Conservation (phyloP, 2,329 filamentous ascomycete genomes). For the Neurospora crassa region DNA sequence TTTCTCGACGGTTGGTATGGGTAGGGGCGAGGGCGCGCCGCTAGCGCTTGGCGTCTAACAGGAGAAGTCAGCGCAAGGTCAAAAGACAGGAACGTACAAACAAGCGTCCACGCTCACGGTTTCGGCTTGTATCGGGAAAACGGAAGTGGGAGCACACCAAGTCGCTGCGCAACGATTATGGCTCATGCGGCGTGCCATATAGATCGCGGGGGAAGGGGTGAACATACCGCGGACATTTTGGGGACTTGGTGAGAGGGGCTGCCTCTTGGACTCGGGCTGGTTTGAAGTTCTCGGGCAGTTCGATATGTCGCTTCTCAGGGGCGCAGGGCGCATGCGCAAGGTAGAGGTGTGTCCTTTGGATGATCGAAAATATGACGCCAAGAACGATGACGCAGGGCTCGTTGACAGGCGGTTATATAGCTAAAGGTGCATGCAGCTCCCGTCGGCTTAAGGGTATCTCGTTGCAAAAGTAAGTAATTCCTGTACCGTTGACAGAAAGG, state of each 20-base stretch:
- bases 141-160: not conserved
- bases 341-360: not conserved
- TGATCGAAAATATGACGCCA: not conserved
- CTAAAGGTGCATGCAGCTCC: not conserved
- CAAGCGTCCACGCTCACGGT: not conserved
- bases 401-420: not conserved
- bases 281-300: not conserved
- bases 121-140: not conserved
- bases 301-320: not conserved
- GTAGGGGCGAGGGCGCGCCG: slow-evolving; percentile 2
- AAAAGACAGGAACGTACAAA: not conserved
- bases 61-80: not conserved
- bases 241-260: slow-evolving; percentile 1
- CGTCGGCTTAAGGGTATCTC: not conserved
- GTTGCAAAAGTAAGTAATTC: not conserved
- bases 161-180: not conserved
- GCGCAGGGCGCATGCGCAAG: not conserved
- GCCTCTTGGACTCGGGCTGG: not conserved
- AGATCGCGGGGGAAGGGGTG: not conserved
- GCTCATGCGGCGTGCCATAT: not conserved
- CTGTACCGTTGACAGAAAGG: not conserved
- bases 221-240: slow-evolving; percentile 30
- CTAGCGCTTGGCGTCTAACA: not conserved
- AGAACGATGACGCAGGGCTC: not conserved
- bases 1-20: slow-evolving; percentile 18